These are phyloP conservation scores for Dissoconium aciculare DNA, from an alignment of 2,329 filamentous ascomycete species.

Conservation along the genomic window DNA sequence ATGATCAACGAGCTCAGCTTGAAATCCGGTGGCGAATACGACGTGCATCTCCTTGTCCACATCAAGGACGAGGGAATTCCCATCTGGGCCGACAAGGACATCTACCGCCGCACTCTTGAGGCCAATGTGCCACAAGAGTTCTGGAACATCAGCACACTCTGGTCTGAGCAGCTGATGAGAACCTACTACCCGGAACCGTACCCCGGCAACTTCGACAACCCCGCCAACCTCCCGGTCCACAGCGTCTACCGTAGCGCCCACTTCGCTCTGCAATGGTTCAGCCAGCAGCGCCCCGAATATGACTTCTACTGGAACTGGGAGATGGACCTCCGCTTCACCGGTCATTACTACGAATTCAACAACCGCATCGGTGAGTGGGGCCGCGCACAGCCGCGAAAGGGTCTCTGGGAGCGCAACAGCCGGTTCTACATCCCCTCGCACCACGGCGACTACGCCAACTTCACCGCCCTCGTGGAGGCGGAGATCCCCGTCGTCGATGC, in stretches of 20 bases:
- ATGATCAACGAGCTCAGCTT: slow-evolving; percentile 71
- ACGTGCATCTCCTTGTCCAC: slow-evolving; percentile 72
- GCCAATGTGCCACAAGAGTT: slow-evolving; percentile 70
- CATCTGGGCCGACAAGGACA: slow-evolving; percentile 60
- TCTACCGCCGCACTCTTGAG: slow-evolving; percentile 51
- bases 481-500: slow-evolving; percentile 37
- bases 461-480: slow-evolving; percentile 48
- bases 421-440: slow-evolving; percentile 57
- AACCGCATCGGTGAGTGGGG: slow-evolving; percentile 50
- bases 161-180: slow-evolving; percentile 88
- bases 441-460: slow-evolving; percentile 54
- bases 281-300: slow-evolving; percentile 36
- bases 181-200: slow-evolving; percentile 78
- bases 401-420: slow-evolving; percentile 58
- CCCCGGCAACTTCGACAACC: slow-evolving; percentile 54
- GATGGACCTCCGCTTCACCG: slow-evolving; percentile 67
- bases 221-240: slow-evolving; percentile 54
- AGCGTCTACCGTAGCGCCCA: slow-evolving; percentile 63
- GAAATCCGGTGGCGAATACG: slow-evolving; percentile 72
- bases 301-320: slow-evolving; percentile 70
- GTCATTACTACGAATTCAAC: slow-evolving; percentile 72
- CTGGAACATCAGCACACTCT: slow-evolving; percentile 72
- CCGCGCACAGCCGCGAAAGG: slow-evolving; percentile 53
- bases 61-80: slow-evolving; percentile 63
- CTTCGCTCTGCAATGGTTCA: slow-evolving; percentile 38